Conservation (phyloP, 1,284 basidiomycete species). For the Clitocybe nebularis region DNA sequence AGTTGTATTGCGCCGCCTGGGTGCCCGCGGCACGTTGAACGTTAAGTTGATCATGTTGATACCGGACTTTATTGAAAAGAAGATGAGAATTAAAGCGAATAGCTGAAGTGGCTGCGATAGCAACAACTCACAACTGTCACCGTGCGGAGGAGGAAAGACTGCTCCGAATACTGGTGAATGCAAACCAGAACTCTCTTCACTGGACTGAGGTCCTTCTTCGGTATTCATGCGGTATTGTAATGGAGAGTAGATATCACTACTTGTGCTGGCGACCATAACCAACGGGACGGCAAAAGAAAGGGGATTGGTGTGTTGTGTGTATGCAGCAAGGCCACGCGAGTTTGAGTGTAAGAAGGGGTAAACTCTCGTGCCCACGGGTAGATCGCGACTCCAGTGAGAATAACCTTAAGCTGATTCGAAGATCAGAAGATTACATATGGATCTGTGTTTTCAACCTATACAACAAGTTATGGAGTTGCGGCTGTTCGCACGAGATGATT, state of each 20-base stretch:
- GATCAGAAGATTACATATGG: slow-evolving; percentile 30
- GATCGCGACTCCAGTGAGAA: slow-evolving; percentile 23
- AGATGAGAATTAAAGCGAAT: slow-evolving; percentile 34
- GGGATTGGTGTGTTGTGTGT: slow-evolving; percentile 19
- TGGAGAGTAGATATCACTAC: slow-evolving; percentile 52
- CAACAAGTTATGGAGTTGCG: slow-evolving; percentile 7
- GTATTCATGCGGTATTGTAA: slow-evolving; percentile 45
- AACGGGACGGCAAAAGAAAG: slow-evolving; percentile 19
- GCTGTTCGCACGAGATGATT: slow-evolving; percentile 8
- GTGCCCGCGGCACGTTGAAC: slow-evolving; percentile 43
- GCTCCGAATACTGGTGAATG: slow-evolving; percentile 63
- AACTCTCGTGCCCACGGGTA: slow-evolving; percentile 29
- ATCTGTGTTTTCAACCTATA: slow-evolving; percentile 12
- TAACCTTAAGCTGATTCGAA: slow-evolving; percentile 28
- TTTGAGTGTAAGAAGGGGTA: slow-evolving; percentile 28
- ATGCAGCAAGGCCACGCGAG: slow-evolving; percentile 28
- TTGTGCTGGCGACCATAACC: slow-evolving; percentile 50
- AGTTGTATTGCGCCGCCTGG: slow-evolving; percentile 44
- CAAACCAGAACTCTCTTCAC: slow-evolving; percentile 66
- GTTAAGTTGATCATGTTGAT: slow-evolving; percentile 53
- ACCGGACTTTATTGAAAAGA: slow-evolving; percentile 60
- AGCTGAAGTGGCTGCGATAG: slow-evolving; percentile 36
- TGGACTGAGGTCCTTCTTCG: slow-evolving; percentile 65
- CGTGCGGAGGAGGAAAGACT: slow-evolving; percentile 42
- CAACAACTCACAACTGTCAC: slow-evolving; percentile 45